phyloP scores from a whole-genome alignment of 2,329 filamentous ascomycete genomes.

The Neoscytalidium dimidiatum region DNA sequence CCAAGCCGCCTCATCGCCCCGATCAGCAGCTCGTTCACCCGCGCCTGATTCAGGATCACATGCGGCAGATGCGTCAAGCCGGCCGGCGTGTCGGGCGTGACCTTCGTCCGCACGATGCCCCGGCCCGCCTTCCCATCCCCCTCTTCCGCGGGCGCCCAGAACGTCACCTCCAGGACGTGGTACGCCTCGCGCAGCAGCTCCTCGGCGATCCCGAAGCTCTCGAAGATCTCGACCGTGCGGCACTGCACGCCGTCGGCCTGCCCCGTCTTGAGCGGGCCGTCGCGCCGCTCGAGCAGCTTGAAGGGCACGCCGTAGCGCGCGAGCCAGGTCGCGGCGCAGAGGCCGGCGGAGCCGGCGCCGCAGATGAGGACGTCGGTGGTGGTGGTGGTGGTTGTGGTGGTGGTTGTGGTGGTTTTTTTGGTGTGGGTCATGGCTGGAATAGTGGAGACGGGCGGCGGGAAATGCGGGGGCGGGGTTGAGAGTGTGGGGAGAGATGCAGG shows the following conservation, averaged over 20 bases:
- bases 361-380: slow-evolving; percentile 54
- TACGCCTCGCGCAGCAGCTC: slow-evolving; percentile 65
- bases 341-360: slow-evolving; percentile 63
- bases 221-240: slow-evolving; percentile 71
- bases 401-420: background rate
- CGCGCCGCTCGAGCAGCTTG: slow-evolving; percentile 59
- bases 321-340: slow-evolving; percentile 64
- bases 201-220: slow-evolving; percentile 68
- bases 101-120: slow-evolving; percentile 50
- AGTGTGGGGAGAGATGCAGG: no score
- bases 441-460: background rate
- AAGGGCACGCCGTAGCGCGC: slow-evolving; percentile 58
- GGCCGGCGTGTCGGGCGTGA: slow-evolving; percentile 54
- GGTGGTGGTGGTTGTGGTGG: background rate
- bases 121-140: slow-evolving; percentile 17
- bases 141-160: slow-evolving; percentile 39
- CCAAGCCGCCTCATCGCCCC: slow-evolving; percentile 49
- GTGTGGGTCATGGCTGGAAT: no score
- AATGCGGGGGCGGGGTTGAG: no score
- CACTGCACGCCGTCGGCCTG: slow-evolving; percentile 68
- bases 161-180: slow-evolving; percentile 65
- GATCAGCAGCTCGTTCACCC: slow-evolving; percentile 64
- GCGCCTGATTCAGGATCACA: slow-evolving; percentile 70
- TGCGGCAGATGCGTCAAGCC: slow-evolving; percentile 66
- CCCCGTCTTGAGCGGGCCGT: slow-evolving; percentile 57